Percentiles rank a stretch among this genome's conserved stretches.
These are phyloP conservation scores for Solanum hybrid DNA, from an alignment of 305 asterid genomes.

Conservation along the genomic window DNA sequence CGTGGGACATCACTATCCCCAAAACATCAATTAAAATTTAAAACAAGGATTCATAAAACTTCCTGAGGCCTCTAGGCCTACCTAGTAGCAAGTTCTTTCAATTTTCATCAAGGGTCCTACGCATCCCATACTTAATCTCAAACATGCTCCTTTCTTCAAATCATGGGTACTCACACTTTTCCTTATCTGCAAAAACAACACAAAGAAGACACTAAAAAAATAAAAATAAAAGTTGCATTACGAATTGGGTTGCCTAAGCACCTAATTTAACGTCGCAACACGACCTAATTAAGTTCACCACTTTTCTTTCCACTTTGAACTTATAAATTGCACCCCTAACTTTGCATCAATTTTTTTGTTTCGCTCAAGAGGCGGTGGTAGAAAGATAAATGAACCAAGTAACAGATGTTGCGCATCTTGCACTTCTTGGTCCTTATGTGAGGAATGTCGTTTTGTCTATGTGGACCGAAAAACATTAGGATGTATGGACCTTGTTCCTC, in stretches of 20 bases:
- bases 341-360: neutral
- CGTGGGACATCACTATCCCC: neutral
- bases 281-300: too few relatives aligned
- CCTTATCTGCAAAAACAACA: neutral
- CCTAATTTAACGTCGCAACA: neutral
- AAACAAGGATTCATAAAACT: neutral
- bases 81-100: neutral
- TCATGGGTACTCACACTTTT: neutral
- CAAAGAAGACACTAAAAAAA: neutral
- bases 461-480: neutral
- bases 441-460: neutral
- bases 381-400: neutral
- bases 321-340: neutral
- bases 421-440: neutral
- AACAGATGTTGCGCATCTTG: neutral
- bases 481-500: neutral
- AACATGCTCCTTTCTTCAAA: neutral
- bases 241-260: too few relatives aligned
- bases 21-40: too few relatives aligned
- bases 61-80: neutral
- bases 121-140: neutral
- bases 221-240: neutral
- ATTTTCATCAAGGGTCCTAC: neutral
- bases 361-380: neutral
- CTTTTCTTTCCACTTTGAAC: neutral